phyloP scores from a whole-genome alignment of 257 asterid genomes.

The Primulina tabacum region DNA sequence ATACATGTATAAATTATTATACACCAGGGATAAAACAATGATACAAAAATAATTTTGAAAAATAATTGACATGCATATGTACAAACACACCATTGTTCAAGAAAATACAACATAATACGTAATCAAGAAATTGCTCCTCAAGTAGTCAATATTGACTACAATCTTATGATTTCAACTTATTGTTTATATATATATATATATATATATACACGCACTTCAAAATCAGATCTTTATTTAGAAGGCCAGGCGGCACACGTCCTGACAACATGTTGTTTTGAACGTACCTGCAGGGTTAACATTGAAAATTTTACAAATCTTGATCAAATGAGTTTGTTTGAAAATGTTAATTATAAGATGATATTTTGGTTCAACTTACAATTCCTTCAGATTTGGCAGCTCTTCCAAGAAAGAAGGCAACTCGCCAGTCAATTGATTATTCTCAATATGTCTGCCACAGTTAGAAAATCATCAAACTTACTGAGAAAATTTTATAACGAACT shows the following conservation, averaged over 20 bases:
- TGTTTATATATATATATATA: conserved; percentile 12
- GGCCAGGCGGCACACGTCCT: conserved; percentile 67
- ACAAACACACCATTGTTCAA: conserved; percentile 4
- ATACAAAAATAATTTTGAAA: conserved; percentile 8
- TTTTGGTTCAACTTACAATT: conserved; percentile 63
- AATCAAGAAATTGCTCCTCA: conserved; percentile 10
- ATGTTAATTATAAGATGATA: neutral
- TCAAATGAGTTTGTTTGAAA: neutral
- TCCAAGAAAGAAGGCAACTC: conserved; percentile 70
- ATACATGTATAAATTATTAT: conserved; percentile 16
- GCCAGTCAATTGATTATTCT: conserved; percentile 73
- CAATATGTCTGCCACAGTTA: conserved; percentile 69
- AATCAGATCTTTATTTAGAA: conserved; percentile 53
- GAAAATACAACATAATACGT: neutral
- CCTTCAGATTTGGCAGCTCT: conserved; percentile 60
- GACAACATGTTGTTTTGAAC: conserved; percentile 74
- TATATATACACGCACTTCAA: conserved; percentile 60
- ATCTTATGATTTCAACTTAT: conserved; percentile 12
- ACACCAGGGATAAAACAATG: conserved; percentile 2
- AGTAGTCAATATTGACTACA: neutral
- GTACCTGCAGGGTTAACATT: conserved; percentile 51
- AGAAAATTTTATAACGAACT: conserved; percentile 7
- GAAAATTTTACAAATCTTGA: neutral
- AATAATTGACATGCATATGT: neutral
- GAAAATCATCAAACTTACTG: conserved; percentile 21